Conservation (phyloP, 116 monocot species). For the Cymodocea nodosa region DNA sequence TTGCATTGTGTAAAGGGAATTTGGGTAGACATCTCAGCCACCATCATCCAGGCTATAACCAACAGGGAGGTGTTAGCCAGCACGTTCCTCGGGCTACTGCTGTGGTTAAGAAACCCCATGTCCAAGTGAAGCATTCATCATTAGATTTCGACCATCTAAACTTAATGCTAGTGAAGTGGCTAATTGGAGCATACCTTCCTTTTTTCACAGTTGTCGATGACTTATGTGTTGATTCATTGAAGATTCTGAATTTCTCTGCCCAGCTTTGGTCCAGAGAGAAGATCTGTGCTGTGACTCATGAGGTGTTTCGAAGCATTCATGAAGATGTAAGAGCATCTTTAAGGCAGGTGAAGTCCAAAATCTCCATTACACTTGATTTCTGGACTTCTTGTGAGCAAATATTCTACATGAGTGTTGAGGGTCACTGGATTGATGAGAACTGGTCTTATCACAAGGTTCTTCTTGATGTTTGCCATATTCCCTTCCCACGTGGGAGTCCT, state of each 20-base stretch:
- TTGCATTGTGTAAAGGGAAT: constrained; percentile 38
- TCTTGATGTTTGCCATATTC: constrained; percentile 59
- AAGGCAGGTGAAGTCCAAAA: constrained; percentile 39
- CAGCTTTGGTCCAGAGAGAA: constrained; percentile 69
- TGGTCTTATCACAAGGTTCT: constrained; percentile 66
- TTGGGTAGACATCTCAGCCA: constrained; percentile 81
- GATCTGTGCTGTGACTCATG: constrained; percentile 24
- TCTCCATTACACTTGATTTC: constrained; percentile 69
- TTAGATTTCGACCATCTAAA: constrained; percentile 57
- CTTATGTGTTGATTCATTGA: constrained; percentile 27
- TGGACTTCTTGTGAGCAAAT: constrained; percentile 78
- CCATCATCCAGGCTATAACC: constrained; percentile 79
- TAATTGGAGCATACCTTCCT: constrained; percentile 39
- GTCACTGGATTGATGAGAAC: constrained; percentile 74
- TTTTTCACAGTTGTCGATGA: constrained; percentile 40
- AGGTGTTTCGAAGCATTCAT: constrained; percentile 57
- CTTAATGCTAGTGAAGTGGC: constrained; percentile 59
- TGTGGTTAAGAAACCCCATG: constrained; percentile 26
- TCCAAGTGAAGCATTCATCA: constrained; percentile 20
- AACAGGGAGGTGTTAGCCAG: constrained; percentile 22
- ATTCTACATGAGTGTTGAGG: constrained; percentile 56
- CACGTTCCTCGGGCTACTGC: constrained; percentile 9
- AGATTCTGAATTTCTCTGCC: constrained; percentile 48
- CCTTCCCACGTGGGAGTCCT: constrained; percentile 41
- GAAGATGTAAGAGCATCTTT: constrained; percentile 59